A percentile compares a stretch with the other conserved stretches of the same genome.
phyloP scores from a whole-genome alignment of 306 rosid species.

The Albizia julibrissin region DNA sequence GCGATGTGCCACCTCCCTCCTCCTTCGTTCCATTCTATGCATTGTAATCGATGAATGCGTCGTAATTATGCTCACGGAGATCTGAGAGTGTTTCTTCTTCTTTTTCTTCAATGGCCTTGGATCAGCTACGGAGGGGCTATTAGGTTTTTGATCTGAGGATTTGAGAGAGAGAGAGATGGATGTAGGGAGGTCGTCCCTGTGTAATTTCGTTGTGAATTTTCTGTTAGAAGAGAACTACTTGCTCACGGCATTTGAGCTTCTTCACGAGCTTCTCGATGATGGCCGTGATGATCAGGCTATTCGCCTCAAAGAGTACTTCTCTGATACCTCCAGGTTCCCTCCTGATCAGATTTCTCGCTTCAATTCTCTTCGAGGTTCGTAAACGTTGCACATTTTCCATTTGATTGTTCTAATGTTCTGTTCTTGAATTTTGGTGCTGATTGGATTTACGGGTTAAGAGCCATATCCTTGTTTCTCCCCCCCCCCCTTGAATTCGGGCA shows the following conservation, averaged over 20 bases:
- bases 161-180: slow-evolving; percentile 51
- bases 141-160: slow-evolving; percentile 38
- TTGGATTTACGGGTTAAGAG: not conserved
- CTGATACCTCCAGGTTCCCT: slow-evolving; percentile 79
- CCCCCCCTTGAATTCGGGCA: not conserved
- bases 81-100: slow-evolving; percentile 14
- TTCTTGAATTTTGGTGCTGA: not conserved
- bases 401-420: not conserved
- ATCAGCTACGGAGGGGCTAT: not conserved
- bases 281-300: slow-evolving; percentile 87
- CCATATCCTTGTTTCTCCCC: not conserved
- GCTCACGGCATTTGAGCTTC: slow-evolving; percentile 95
- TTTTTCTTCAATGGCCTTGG: slow-evolving; percentile 42
- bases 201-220: slow-evolving; percentile 98
- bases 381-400: not conserved
- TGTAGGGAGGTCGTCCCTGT: slow-evolving; percentile 91
- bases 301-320: slow-evolving; percentile 83
- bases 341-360: slow-evolving; percentile 88
- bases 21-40: not conserved
- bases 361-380: slow-evolving; percentile 75
- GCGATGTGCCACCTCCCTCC: not conserved
- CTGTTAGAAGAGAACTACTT: slow-evolving; percentile 88
- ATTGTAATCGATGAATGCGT: not conserved
- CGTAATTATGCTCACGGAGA: slow-evolving; percentile 24
- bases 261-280: slow-evolving; percentile 97